phyloP scores from a whole-genome alignment of 2,329 filamentous ascomycete species.

The Xenoacremonium recifei region DNA sequence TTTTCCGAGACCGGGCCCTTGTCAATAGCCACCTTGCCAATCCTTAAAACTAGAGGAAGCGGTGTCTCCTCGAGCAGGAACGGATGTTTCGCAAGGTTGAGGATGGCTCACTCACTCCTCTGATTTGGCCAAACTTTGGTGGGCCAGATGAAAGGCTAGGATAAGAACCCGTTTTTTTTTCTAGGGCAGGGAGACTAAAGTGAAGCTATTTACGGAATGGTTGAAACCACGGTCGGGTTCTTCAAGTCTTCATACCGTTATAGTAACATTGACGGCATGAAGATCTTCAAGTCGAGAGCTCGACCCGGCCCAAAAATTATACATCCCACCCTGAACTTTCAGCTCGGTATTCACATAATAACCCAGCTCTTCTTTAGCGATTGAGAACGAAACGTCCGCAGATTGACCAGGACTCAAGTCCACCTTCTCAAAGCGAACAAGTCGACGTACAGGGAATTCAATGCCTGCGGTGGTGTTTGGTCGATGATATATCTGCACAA shows the following conservation, averaged over 20 bases:
- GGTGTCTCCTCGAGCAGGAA: no score
- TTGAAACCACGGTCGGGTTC: no score
- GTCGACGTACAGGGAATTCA: constrained; percentile 51
- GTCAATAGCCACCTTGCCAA: no score
- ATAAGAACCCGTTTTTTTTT: no score
- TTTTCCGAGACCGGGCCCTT: no score
- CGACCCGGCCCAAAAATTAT: constrained; percentile 29
- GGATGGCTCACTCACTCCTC: no score
- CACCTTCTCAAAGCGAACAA: constrained; percentile 62
- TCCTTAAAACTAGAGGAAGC: no score
- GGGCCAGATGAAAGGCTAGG: no score
- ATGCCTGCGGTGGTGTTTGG: constrained; percentile 47
- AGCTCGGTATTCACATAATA: constrained; percentile 27
- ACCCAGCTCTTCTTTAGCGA: constrained; percentile 25
- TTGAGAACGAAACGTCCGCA: constrained; percentile 31
- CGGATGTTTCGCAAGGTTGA: no score
- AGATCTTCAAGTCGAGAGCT: constrained; percentile 24
- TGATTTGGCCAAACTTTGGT: no score
- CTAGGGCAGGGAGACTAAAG: no score
- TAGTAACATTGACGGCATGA: constrained; percentile 16
- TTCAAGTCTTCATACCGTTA: constrained; percentile 3
- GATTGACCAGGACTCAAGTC: constrained; percentile 53
- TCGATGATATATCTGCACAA: constrained; percentile 52
- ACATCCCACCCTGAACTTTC: constrained; percentile 21
- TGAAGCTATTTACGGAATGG: no score